These are phyloP conservation scores for Talaromyces thailandensis DNA, from an alignment of 495 filamentous ascomycete genomes.

Conservation along the genomic window DNA sequence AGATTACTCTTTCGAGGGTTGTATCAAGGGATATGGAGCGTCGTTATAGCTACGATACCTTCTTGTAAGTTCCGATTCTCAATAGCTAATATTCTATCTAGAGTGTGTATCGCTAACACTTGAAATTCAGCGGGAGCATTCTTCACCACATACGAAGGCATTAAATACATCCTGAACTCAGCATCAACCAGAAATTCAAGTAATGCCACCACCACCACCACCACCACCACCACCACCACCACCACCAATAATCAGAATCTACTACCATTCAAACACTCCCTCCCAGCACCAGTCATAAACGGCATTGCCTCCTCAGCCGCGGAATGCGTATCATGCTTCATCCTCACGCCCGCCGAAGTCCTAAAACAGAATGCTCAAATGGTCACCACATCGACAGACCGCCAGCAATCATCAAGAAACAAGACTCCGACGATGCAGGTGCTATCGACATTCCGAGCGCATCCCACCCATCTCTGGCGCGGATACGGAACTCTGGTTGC, in stretches of 20 bases:
- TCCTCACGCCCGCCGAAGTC: conserved; percentile 84
- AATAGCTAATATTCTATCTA: neutral
- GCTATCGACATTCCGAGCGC: conserved; percentile 41
- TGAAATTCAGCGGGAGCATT: conserved; percentile 62
- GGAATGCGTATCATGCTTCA: conserved; percentile 73
- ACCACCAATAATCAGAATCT: conserved; percentile 30
- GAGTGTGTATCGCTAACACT: neutral
- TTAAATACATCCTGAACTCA: conserved; percentile 48
- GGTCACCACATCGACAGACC: conserved; percentile 12
- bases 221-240: conserved; percentile 42
- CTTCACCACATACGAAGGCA: conserved; percentile 80
- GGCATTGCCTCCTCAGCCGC: conserved; percentile 61
- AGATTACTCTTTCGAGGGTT: conserved; percentile 59
- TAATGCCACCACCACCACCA: conserved; percentile 42
- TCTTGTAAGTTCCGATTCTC: conserved; percentile 45
- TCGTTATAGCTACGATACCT: conserved; percentile 79
- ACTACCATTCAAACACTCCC: conserved; percentile 21
- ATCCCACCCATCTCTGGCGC: conserved; percentile 56
- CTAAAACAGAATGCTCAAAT: conserved; percentile 93
- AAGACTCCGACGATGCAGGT: conserved; percentile 39
- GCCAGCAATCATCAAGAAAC: neutral
- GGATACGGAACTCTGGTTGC: conserved; percentile 75
- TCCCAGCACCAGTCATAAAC: conserved; percentile 59
- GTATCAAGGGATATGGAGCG: conserved; percentile 84
- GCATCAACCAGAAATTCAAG: neutral